phyloP scores from a whole-genome alignment of 192 early-diverging fungal species.

The Mortierella alpina region DNA sequence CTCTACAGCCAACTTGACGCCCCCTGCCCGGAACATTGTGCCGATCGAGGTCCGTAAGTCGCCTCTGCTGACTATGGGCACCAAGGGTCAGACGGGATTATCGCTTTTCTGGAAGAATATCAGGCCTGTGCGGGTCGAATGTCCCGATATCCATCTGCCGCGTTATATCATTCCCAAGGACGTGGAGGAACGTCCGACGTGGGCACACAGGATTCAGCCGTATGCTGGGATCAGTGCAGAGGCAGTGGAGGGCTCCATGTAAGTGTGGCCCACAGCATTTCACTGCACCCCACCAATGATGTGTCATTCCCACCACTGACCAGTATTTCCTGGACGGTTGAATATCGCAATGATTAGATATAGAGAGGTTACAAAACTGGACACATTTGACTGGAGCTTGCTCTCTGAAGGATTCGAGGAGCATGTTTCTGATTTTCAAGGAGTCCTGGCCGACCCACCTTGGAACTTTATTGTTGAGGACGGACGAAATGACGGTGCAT shows the following conservation, averaged over 20 bases:
- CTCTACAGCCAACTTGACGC: not conserved
- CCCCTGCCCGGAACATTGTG: slow-evolving; percentile 24
- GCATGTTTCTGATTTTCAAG: slow-evolving; percentile 54
- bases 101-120: slow-evolving; percentile 54
- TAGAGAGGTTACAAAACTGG: slow-evolving; percentile 30
- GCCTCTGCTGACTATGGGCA: slow-evolving; percentile 7
- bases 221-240: slow-evolving; percentile 1
- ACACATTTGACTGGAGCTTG: slow-evolving; percentile 33
- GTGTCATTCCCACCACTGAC: not conserved
- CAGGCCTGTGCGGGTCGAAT: slow-evolving; percentile 41
- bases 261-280: not conserved
- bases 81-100: slow-evolving; percentile 42
- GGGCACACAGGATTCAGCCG: slow-evolving; percentile 46
- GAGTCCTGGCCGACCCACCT: slow-evolving; percentile 67
- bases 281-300: too few species aligned
- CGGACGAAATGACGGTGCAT: slow-evolving; percentile 56
- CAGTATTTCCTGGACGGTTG: not conserved
- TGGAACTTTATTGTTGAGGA: slow-evolving; percentile 67
- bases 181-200: slow-evolving; percentile 43
- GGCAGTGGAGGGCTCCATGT: slow-evolving; percentile 25
- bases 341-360: not conserved
- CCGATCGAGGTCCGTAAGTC: slow-evolving; percentile 47
- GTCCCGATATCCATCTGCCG: slow-evolving; percentile 20
- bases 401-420: slow-evolving; percentile 42
- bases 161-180: slow-evolving; percentile 46